Evolutionary conservation across 768 basidiomycete species (phyloP), one percentile per base, ranked within the genome.

Genomic region (Suillus subalutaceus): DNA sequence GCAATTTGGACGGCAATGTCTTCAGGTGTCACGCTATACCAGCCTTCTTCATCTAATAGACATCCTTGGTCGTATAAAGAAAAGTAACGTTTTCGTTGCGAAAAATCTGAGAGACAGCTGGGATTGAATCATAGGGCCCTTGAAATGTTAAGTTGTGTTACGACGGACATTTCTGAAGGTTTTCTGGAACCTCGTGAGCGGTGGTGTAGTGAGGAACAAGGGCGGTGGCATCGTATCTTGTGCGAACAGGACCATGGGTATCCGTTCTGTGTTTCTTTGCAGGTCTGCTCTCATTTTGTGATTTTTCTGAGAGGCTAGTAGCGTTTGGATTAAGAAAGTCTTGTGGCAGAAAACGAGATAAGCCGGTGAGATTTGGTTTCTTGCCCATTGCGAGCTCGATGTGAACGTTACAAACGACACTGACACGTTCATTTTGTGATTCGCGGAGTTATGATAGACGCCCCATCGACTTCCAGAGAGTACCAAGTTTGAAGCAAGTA

Each of bases 11-110:
- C 78, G 9, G 96, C 97, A n/a, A 99, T 88, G 46, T 84, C 84
- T 72, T 99, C 96, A 0, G 97, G 97, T 0, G 97, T 99, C 66
- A 99, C 90, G 67, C 92, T 95, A 78, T 92, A 99, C 97, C 96
- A 98, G n/a, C 97, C 97, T 75, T 97, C 94, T 69, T 92, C 88
- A 69, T 99, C 97, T 13, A 99, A 80, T 2, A 97, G 82, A 73
- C 95, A 94, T 0, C 96, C 95, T 20, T 88, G 77, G 32, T 89
- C 85, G 70, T 94, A 96, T 38, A 87, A 79, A 0, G 91, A 91
- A 75, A 99, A 95, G 69, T 87, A 89, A 1, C 94, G 87, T 63
- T 86, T 83, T 40, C 97, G 84, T 75, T 99, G 97, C 6, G 85
- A 85, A 73, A 92, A 98, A 75, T 98, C 96, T 99, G 72, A 35